phyloP scores from a whole-genome alignment of 2,329 filamentous ascomycete genomes.

The Fusarium agapanthi region DNA sequence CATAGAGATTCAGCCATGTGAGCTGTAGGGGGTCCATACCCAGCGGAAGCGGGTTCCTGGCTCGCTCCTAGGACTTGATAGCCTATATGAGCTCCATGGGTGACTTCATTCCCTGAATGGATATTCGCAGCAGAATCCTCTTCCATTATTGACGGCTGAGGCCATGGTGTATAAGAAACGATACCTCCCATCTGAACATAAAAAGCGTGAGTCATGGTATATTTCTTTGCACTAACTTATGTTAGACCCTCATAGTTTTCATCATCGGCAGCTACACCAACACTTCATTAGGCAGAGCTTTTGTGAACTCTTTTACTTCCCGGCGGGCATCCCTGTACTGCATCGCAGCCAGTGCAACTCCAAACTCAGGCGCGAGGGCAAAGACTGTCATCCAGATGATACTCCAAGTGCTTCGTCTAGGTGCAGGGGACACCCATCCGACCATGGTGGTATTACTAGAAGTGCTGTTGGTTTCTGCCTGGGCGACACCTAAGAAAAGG shows the following conservation, averaged over 20 bases:
- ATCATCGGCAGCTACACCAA: fast-evolving
- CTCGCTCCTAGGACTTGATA: no score
- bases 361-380: background rate
- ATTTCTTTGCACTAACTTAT: fast-evolving
- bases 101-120: no score
- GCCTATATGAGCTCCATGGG: no score
- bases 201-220: background rate
- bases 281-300: fast-evolving
- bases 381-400: background rate
- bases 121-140: no score
- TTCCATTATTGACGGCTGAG: no score
- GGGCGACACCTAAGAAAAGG: background rate
- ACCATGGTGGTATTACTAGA: background rate
- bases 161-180: no score
- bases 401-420: fast-evolving
- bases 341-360: fast-evolving
- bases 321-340: background rate
- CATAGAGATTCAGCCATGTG: no score
- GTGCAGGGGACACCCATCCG: background rate
- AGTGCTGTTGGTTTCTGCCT: background rate
- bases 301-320: fast-evolving
- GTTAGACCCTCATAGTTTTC: background rate
- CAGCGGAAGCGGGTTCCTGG: no score
- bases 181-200: background rate
- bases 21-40: no score